Base-by-base conservation (phyloP, 805 yeast genomes). In the Suhomyces sp. region DNA sequence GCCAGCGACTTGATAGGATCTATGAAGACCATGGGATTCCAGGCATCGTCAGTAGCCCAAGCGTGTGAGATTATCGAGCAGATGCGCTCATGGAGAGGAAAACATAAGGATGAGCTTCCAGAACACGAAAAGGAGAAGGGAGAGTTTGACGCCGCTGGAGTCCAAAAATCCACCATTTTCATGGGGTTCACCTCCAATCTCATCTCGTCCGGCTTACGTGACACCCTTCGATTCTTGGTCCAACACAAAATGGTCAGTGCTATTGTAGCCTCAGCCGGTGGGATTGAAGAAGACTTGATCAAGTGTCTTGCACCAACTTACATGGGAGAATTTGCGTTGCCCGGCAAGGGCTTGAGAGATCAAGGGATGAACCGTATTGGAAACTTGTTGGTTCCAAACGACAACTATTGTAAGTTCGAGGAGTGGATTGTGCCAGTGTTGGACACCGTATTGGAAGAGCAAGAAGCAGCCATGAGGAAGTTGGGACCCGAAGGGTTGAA, bases 291-390 rank as follows among this genome's bases (percentile, higher is more conserved):
- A 75, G 99, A 94, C 72, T 74, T 94, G 47, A 94, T 94, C 77
- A 94, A 94, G 71, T 91, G 97, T 67, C 77, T 94, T 51, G 99
- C 98, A 2, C 97, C 97, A 51, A 94, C 99, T 6, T 92, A 85
- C 64, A 76, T 96, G 78, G 97, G 99, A 49, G 97, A 91, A 47
- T 94, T 91, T 69, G 68, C 86, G 43, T 77, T 93, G 59, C 83
- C 85, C 13, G 99, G 99, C 54, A 77, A 84, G 52, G 77, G 79
- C 46, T 80, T 94, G 57, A 84, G 99, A 70, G 97, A 90, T 47
- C 86, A 91, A 69, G 99, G 99, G 57, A 85, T 94, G 87, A 94
- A 94, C 77, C 86, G 99, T 73, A 94, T 96, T 63, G 99, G 99
- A 57, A 96, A 94, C 69, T 78, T 94, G 69, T 79, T 94, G 60